Base-by-base conservation (phyloP, 768 basidiomycete species). In the Amanita brunnescens region DNA sequence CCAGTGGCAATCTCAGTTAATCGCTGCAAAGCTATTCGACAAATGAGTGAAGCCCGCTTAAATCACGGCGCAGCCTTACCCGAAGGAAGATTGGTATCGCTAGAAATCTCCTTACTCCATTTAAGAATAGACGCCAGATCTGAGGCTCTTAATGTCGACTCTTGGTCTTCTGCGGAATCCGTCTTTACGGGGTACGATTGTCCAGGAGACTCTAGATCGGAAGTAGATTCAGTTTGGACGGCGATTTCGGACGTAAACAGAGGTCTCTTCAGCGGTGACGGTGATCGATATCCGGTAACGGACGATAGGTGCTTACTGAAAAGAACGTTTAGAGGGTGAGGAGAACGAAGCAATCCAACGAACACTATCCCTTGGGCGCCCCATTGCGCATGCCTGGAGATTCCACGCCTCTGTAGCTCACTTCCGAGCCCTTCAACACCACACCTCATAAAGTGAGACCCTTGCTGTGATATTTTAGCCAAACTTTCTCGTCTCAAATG, bases 41-140 rank as follows among this genome's bases (percentile, higher is more conserved):
- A 1, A 16, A 29, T 47, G 24, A 56, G 33, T n/a, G n/a, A 13
- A 41, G 23, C 16, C 8, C 33, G 1, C 29, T 42, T 44, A 41
- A 7, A 41, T 7, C 7, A 30, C n/a, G 24, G 2, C 10, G 24
- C 14, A 18, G 20, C 32, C 14, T 48, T 56, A 77, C 81, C 79
- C 48, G 82, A 81, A 35, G 77, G 77, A 18, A 86, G 64, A 55
- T 85, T 83, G 37, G 86, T 84, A 61, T 85, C 83, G 33, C 81
- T 79, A 0, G 84, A 83, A 12, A 88, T 85, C 49, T 83, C 80
- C 61, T 84, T 83, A 57, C 81, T 85, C 79, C 83, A 85, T 58
- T 80, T 83, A 29, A 87, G 70, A 45, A 88, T 85, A 0, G 82
- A 79, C 20, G 79, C 79, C 10, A 86, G 66, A 60, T 86, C 81